Conservation (phyloP, 306 rosid species). For the Cucumis cinereus region DNA sequence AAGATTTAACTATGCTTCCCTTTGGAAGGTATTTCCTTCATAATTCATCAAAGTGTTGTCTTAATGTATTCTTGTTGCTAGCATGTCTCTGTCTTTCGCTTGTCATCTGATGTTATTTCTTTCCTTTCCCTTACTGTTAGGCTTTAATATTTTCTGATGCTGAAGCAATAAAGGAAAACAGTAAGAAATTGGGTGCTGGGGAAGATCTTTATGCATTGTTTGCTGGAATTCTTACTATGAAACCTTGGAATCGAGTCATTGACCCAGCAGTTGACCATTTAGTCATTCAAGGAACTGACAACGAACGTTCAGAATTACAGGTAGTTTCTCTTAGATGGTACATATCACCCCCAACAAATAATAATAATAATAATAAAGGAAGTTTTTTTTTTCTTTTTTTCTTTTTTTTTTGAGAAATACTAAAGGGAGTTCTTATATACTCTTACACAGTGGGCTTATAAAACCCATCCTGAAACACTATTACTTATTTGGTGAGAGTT, state of each 20-base stretch:
- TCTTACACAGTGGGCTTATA: not conserved
- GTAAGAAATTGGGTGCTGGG: slow-evolving; percentile 93
- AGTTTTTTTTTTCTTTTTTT: too few species aligned
- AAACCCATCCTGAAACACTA: not conserved
- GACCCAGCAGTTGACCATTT: slow-evolving; percentile 81
- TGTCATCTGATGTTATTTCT: slow-evolving; percentile 1
- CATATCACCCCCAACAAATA: not conserved
- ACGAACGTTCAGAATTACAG: slow-evolving; percentile 81
- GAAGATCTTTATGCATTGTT: slow-evolving; percentile 84
- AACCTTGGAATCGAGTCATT: slow-evolving; percentile 86
- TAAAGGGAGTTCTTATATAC: too few species aligned
- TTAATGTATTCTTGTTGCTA: not conserved
- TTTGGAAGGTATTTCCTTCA: slow-evolving; percentile 55
- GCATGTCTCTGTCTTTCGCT: not conserved
- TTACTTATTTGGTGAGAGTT: not conserved
- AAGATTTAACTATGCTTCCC: slow-evolving; percentile 77
- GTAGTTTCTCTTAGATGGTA: slow-evolving; percentile 27
- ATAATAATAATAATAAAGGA: too few species aligned
- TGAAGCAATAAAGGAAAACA: slow-evolving; percentile 63
- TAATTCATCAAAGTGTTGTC: not conserved
- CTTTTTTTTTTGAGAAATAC: too few species aligned
- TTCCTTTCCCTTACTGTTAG: slow-evolving; percentile 12
- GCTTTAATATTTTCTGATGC: slow-evolving; percentile 76
- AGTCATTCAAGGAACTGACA: slow-evolving; percentile 54
- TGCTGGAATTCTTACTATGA: slow-evolving; percentile 94